phyloP scores from a whole-genome alignment of 306 rosid genomes.

The Corylus avellana region DNA sequence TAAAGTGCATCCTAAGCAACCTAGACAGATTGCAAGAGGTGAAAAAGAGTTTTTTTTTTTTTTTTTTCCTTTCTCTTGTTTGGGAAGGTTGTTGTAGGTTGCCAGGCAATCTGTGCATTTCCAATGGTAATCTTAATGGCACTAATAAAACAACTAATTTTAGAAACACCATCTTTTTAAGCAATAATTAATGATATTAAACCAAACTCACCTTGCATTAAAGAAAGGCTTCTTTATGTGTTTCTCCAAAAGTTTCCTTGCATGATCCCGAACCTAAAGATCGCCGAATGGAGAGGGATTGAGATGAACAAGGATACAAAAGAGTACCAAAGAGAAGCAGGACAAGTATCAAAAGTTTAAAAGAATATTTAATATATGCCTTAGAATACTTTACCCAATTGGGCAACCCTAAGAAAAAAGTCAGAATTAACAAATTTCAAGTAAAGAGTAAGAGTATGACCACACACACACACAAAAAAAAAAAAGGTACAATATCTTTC shows the following conservation, averaged over 20 bases:
- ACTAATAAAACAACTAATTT: neutral
- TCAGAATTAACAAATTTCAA: neutral
- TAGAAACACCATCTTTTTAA: neutral
- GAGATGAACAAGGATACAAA: slow-evolving; percentile 7
- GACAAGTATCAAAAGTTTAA: slow-evolving; percentile 5
- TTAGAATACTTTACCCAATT: slow-evolving; percentile 2
- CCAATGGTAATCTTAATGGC: neutral
- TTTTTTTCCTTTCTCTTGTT: too few relatives aligned
- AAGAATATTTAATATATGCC: slow-evolving; percentile 3
- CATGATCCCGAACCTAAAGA: slow-evolving; percentile 87
- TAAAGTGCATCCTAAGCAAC: too few relatives aligned
- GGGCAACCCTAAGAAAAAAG: neutral
- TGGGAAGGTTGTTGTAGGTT: neutral
- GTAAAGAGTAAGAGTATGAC: neutral
- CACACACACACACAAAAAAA: neutral
- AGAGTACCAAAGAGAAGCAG: slow-evolving; percentile 14
- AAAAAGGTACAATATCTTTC: too few relatives aligned
- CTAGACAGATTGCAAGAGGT: too few relatives aligned
- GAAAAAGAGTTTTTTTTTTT: too few relatives aligned
- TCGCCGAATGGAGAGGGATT: slow-evolving; percentile 15
- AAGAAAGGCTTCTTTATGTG: slow-evolving; percentile 82
- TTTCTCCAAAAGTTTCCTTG: slow-evolving; percentile 89
- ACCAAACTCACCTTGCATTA: slow-evolving; percentile 56
- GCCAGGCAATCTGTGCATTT: neutral
- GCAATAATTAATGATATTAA: slow-evolving; percentile 2